Percentiles rank a stretch among this genome's conserved stretches.
Evolutionary conservation across 1,139 yeast genomes (phyloP).

Genomic region (Yamadazyma epiphylla): DNA sequence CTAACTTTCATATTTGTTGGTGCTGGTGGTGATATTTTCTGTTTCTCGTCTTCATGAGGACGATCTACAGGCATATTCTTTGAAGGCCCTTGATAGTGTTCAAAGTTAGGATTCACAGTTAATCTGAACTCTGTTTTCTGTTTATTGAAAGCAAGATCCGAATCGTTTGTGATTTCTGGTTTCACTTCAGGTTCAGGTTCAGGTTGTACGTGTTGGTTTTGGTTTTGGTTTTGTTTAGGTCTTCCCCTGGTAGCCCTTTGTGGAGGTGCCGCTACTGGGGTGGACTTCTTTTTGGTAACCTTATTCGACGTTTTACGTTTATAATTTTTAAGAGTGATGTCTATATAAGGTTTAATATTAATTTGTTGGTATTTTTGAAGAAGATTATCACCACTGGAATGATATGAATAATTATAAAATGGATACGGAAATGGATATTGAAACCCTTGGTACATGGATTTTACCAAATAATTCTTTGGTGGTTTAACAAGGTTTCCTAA

Average conservation of each 20-base stretch:
- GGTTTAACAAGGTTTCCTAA: slow-evolving; percentile 41
- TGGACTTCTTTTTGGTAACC: too few relatives aligned
- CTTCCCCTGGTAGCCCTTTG: too few relatives aligned
- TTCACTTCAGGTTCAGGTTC: too few relatives aligned
- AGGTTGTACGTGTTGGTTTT: too few relatives aligned
- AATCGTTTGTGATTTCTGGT: too few relatives aligned
- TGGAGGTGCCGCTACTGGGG: too few relatives aligned
- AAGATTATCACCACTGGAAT: slow-evolving; percentile 21
- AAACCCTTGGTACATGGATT: slow-evolving; percentile 38
- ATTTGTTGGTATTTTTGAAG: slow-evolving; percentile 26
- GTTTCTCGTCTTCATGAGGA: too few relatives aligned
- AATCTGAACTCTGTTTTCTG: not conserved
- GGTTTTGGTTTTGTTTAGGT: too few relatives aligned
- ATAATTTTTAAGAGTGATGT: slow-evolving; percentile 30
- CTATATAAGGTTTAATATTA: slow-evolving; percentile 33
- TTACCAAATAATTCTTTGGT: slow-evolving; percentile 35
- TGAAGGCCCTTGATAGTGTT: not conserved
- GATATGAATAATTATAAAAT: slow-evolving; percentile 44
- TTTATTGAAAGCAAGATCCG: too few relatives aligned
- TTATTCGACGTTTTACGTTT: too few relatives aligned
- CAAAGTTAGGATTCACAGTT: not conserved
- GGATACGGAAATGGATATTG: slow-evolving; percentile 48
- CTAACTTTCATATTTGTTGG: too few relatives aligned
- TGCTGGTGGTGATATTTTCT: too few relatives aligned
- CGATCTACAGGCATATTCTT: not conserved